A percentile compares a stretch with the other conserved stretches of the same genome.
Evolutionary conservation across 1,139 yeast species (phyloP).

Genomic region (Candida sp.): DNA sequence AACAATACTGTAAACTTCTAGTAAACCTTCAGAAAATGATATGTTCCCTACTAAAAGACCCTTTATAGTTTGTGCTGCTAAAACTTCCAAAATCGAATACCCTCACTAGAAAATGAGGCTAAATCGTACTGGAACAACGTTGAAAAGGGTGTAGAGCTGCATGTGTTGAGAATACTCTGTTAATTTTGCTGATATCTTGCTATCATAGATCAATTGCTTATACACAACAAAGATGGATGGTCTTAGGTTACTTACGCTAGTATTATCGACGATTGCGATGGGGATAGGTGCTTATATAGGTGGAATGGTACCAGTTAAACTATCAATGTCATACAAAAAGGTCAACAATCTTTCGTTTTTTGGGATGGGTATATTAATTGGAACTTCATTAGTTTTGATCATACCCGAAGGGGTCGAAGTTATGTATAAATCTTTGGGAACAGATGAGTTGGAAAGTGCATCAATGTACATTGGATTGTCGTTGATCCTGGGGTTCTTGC

Average conservation of each 20-base stretch:
- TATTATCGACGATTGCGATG: constrained; percentile 18
- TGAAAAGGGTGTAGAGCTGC: neutral
- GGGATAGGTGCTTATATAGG: constrained; percentile 26
- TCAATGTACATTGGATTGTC: constrained; percentile 22
- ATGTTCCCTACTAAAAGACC: too few species aligned
- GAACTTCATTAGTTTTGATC: constrained; percentile 62
- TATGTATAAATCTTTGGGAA: constrained; percentile 24
- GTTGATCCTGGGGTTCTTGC: constrained; percentile 46
- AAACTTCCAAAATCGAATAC: neutral
- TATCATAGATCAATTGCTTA: neutral
- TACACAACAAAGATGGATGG: neutral
- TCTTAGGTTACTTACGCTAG: neutral
- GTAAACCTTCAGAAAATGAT: neutral
- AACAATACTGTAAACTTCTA: neutral
- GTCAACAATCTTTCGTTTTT: constrained; percentile 35
- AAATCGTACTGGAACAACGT: neutral
- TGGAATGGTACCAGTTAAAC: constrained; percentile 28
- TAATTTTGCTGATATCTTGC: neutral
- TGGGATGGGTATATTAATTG: constrained; percentile 62
- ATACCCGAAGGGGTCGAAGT: constrained; percentile 69
- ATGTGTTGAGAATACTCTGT: neutral
- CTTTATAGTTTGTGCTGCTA: neutral
- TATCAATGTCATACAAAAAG: constrained; percentile 13
- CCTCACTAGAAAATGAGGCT: neutral
- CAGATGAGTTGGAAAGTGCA: constrained; percentile 14